Evolutionary conservation across 352 stramenopile genomes (phyloP).

Genomic region (Pythium inflatum): DNA sequence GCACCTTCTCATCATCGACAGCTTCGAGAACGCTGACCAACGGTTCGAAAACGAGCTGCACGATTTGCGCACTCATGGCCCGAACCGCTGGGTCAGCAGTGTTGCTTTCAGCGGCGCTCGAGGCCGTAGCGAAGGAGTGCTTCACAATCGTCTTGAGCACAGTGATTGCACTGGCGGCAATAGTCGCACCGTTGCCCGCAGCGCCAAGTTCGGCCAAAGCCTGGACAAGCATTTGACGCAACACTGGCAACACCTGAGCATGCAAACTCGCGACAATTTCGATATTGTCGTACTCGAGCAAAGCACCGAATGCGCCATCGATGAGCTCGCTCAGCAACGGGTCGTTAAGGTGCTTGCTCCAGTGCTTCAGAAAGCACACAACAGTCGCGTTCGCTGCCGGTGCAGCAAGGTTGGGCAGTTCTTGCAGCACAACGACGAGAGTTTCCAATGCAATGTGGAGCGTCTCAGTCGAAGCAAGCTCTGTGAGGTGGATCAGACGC

Average conservation of each 20-base stretch:
- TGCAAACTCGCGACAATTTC: slow-evolving; percentile 65
- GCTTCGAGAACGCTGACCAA: slow-evolving; percentile 59
- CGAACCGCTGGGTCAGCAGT: slow-evolving; percentile 37
- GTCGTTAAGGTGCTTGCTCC: slow-evolving; percentile 73
- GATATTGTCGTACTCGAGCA: slow-evolving; percentile 66
- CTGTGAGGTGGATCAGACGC: slow-evolving; percentile 58
- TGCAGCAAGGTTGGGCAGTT: slow-evolving; percentile 43
- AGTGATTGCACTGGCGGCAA: slow-evolving; percentile 65
- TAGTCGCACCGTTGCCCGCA: slow-evolving; percentile 60
- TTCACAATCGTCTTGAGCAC: slow-evolving; percentile 78
- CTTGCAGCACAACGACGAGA: slow-evolving; percentile 72
- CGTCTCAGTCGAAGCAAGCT: slow-evolving; percentile 67
- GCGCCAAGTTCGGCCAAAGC: slow-evolving; percentile 51
- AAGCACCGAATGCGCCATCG: slow-evolving; percentile 64
- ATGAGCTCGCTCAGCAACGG: slow-evolving; percentile 76
- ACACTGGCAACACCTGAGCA: slow-evolving; percentile 62
- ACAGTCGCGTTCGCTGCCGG: slow-evolving; percentile 54
- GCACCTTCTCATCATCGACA: slow-evolving; percentile 78
- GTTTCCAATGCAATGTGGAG: slow-evolving; percentile 82
- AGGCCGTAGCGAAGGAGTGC: slow-evolving; percentile 61
- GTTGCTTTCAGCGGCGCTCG: slow-evolving; percentile 30
- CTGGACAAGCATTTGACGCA: slow-evolving; percentile 63
- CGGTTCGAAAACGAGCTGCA: slow-evolving; percentile 77
- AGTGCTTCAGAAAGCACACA: slow-evolving; percentile 68
- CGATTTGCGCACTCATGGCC: slow-evolving; percentile 63